These are phyloP conservation scores for Populus davidiana DNA, from an alignment of 345 rosid species.

Conservation along the genomic window DNA sequence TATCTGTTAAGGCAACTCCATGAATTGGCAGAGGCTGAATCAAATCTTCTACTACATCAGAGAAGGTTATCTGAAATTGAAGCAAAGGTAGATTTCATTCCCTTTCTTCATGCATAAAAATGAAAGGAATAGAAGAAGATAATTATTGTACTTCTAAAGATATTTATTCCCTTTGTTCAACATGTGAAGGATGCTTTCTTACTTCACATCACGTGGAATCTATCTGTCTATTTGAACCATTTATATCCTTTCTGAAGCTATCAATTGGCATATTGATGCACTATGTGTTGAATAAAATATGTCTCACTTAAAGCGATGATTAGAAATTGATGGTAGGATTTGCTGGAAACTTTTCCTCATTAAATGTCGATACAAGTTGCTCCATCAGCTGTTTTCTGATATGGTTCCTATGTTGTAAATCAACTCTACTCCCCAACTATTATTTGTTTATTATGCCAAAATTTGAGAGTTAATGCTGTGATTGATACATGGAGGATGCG, in stretches of 20 bases:
- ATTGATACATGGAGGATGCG: not conserved
- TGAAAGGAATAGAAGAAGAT: not conserved
- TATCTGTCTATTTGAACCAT: not conserved
- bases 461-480: not conserved
- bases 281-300: not conserved
- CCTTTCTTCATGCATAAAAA: not conserved
- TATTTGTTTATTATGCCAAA: not conserved
- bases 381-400: not conserved
- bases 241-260: not conserved
- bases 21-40: conserved; percentile 75
- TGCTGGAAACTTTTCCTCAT: not conserved
- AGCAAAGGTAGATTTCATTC: conserved; percentile 51
- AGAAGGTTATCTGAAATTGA: conserved; percentile 70
- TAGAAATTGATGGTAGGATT: not conserved
- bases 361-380: not conserved
- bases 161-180: not conserved
- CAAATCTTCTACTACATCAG: conserved; percentile 60
- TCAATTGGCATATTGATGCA: not conserved
- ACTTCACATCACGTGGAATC: not conserved
- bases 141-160: not conserved
- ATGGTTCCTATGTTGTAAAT: not conserved
- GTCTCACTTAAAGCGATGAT: not conserved
- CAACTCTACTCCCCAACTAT: not conserved
- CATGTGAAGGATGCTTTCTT: not conserved
- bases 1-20: conserved; percentile 79